Base-by-base conservation (phyloP, 805 yeast species). In the Candida gorgasii region DNA sequence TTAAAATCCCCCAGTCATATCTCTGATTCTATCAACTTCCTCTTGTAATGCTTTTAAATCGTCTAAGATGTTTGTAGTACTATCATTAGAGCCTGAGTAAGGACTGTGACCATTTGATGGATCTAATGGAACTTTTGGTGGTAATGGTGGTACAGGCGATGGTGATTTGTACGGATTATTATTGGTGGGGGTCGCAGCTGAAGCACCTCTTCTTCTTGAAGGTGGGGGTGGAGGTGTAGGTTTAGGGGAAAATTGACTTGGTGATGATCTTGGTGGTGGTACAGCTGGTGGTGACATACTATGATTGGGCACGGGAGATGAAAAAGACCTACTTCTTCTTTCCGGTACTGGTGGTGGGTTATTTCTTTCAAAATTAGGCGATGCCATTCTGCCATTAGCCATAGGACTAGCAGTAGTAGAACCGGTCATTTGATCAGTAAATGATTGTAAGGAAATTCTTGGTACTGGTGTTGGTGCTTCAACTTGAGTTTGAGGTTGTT, bases 31-130 rank as follows among this genome's bases (percentile, higher is more conserved):
- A 51, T 84, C 85, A 16, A 84, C 88, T 58, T 84, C 89, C 27
- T 73, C 82, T 52, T 84, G 88, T 36, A 84, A 67, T 7, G 84
- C 84, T 53, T 75, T 76, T 44, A 84, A 65, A 54, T 84, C 85
- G 36, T 83, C 82, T 50, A 84, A 60, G 16, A 84, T 77, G 46
- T 82, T 79, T 3, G 75, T 62, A 18, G 76, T 70, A 47, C 73
- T 67, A 28, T 58, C 59, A 40, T 48, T 59, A 11, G 24, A 19
- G 8, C 32, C 33, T 16, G 18, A 12, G 32, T 33, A 42, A 2
- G 36, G 27, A 7, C 19, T 16, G 12, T 36, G 15, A 4, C 30
- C 8, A 40, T 26, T 27, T 11, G 37, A 28, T 31, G 43, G 36
- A 11, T 31, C 34, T 11, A 33, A 14, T 7, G 49, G 47, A 32